Percentiles rank a stretch among this genome's conserved stretches.
Evolutionary conservation across 1,284 basidiomycete species (phyloP).

Genomic region (Rhizoctonia solani): DNA sequence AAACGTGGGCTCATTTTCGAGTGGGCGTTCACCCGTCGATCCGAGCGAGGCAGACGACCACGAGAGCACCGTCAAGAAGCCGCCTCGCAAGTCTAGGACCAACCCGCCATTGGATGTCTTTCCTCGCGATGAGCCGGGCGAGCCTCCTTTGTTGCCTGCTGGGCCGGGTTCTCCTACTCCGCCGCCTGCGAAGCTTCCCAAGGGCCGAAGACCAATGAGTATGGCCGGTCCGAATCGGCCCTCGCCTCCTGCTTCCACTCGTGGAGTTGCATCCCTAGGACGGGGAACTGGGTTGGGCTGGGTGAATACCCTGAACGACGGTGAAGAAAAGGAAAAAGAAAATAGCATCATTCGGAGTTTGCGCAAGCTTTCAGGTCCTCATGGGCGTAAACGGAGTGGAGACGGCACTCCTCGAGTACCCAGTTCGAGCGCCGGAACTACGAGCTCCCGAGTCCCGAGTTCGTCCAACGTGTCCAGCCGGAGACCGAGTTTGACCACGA

Average conservation of each 20-base stretch:
- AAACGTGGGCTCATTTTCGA: slow-evolving; percentile 21
- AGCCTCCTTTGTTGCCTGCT: not conserved
- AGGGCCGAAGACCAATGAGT: slow-evolving; percentile 13
- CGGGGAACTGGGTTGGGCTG: slow-evolving; percentile 9
- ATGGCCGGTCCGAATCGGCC: not conserved
- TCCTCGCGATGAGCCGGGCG: not conserved
- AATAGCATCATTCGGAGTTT: not conserved
- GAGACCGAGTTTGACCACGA: slow-evolving; percentile 7
- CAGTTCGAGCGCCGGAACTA: not conserved
- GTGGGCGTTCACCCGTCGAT: slow-evolving; percentile 1
- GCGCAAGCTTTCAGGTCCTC: slow-evolving; percentile 6
- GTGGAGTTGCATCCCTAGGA: slow-evolving; percentile 7
- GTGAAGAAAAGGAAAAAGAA: slow-evolving; percentile 2
- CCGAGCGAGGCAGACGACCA: slow-evolving; percentile 1
- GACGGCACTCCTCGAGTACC: not conserved
- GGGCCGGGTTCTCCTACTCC: not conserved
- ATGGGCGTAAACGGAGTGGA: slow-evolving; percentile 4
- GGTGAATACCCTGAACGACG: not conserved
- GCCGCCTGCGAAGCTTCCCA: not conserved
- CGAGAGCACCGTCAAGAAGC: slow-evolving; percentile 28
- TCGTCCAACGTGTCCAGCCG: not conserved
- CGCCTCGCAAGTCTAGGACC: not conserved
- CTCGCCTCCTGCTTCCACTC: not conserved
- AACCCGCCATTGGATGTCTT: not conserved
- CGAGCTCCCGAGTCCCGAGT: slow-evolving; percentile 13